These are phyloP conservation scores for Coniella lustricola DNA, from an alignment of 2,329 filamentous ascomycete species.

Conservation along the genomic window DNA sequence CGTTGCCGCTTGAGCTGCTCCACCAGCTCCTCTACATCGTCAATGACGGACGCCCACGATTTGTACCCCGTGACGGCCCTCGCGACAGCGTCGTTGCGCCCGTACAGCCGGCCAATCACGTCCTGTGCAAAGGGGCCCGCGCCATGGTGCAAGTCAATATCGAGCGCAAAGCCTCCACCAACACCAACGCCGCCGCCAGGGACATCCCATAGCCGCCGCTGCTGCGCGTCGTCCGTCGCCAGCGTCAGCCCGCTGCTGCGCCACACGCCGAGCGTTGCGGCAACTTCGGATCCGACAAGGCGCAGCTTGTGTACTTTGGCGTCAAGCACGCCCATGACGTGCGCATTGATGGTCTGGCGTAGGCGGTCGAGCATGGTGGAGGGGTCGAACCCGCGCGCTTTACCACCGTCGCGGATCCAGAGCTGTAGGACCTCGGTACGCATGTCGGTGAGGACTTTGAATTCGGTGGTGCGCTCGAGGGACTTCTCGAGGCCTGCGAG, in stretches of 20 bases:
- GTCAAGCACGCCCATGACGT: constrained; percentile 57
- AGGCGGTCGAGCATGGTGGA: constrained; percentile 62
- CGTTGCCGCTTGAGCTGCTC: constrained; percentile 58
- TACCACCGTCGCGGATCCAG: constrained; percentile 65
- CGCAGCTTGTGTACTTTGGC: constrained; percentile 57
- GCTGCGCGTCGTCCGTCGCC: constrained; percentile 39
- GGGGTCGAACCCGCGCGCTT: constrained; percentile 59
- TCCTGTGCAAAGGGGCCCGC: constrained; percentile 62
- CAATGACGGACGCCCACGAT: constrained; percentile 68
- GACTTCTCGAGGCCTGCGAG: constrained; percentile 55
- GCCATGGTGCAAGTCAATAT: constrained; percentile 58
- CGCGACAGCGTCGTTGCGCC: constrained; percentile 61
- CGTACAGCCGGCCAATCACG: constrained; percentile 63
- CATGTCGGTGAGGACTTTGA: constrained; percentile 62
- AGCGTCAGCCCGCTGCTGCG: constrained; percentile 43
- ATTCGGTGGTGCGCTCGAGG: constrained; percentile 54
- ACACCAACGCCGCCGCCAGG: too few relatives aligned
- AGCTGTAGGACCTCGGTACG: constrained; percentile 64
- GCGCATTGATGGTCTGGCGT: constrained; percentile 60
- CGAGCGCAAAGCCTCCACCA: constrained; percentile 40
- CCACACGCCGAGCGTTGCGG: constrained; percentile 55
- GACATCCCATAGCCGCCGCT: constrained; percentile 64
- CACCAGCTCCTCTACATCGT: constrained; percentile 56
- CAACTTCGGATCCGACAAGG: constrained; percentile 58
- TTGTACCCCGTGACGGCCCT: constrained; percentile 57